Percentiles rank a stretch among this genome's conserved stretches.
Conservation (phyloP, 495 filamentous ascomycete genomes). For the Penicillium manginii region DNA sequence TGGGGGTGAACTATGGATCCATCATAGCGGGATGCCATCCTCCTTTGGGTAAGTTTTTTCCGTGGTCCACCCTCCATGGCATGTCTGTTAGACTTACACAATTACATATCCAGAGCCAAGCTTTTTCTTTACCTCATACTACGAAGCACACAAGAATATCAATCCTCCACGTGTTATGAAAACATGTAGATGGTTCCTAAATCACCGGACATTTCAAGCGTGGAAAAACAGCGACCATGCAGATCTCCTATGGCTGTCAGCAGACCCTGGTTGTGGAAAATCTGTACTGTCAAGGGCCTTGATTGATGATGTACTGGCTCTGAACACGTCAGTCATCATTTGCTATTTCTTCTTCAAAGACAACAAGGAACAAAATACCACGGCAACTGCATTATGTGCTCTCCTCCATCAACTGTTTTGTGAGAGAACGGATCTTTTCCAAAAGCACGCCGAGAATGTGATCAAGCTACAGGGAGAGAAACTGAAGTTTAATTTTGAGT, state of each 20-base stretch:
- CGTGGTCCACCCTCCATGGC: too few relatives aligned
- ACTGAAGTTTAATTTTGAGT: not conserved
- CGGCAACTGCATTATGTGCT: not conserved
- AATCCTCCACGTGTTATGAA: not conserved
- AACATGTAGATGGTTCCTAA: not conserved
- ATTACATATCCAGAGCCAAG: too few relatives aligned
- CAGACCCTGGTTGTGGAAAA: conserved; percentile 2
- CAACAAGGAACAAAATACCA: not conserved
- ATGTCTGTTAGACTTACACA: too few relatives aligned
- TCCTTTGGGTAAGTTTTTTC: too few relatives aligned
- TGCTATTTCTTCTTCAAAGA: conserved; percentile 12
- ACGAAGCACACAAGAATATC: not conserved
- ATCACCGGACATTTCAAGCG: not conserved
- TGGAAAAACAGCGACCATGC: not conserved
- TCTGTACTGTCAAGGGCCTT: not conserved
- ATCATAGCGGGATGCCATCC: too few relatives aligned
- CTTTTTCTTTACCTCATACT: too few relatives aligned
- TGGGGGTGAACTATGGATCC: too few relatives aligned
- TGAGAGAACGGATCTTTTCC: not conserved
- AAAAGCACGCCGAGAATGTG: not conserved
- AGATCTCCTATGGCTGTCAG: not conserved
- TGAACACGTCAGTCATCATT: not conserved
- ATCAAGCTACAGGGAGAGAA: not conserved
- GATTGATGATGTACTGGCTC: not conserved
- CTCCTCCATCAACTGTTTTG: not conserved